Base-by-base conservation (phyloP, 495 filamentous ascomycete genomes). In the Lasiosphaeris hirsuta region DNA sequence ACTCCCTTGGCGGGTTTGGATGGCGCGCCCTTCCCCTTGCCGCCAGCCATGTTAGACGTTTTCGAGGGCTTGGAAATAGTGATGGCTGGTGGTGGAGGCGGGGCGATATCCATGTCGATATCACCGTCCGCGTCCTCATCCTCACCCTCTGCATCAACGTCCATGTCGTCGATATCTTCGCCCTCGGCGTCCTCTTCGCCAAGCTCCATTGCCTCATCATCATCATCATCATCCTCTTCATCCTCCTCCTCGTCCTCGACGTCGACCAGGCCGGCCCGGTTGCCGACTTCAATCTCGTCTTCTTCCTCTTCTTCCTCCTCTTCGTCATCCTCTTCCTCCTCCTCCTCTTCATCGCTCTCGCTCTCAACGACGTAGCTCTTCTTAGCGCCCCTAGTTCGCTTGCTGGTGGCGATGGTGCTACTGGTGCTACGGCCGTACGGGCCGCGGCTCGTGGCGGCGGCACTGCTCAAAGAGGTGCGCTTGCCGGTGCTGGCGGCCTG, bases 301-400 rank as follows among this genome's bases (percentile, higher is more conserved):
- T 67, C 69, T 0, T 71, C 74, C 9, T 67, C 68, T 37, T 76
- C 77, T n/a, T 72, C 75, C 1, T 77, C 75, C 4, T 75, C 74
- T 2, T 74, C 71, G 2, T 59, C 73, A 10, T 71, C 74, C 30
- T 73, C 70, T 5, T 78, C 77, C 2, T 78, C 77, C 30, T 76
- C 72, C 4, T 80, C 77, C 5, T 79, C 77, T 11, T 82, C 80
- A 14, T 78, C 75, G 43, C 77, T 79, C 34, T 87, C 79, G 39
- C 76, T 78, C 38, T 86, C 78, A 33, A 90, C 80, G 8, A 89
- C 84, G 50, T 89, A 84, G 62, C 75, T 89, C 75, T 84, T 88
- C 71, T 81, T 85, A 43, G 79, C 82, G 48, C 84, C 81, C 47
- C 68, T 65, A 37, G 80, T 73, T 60, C 84, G 81, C 59, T 81